Percentiles rank a stretch among this genome's conserved stretches.
phyloP scores from a whole-genome alignment of 441 rosid species.

The Euphorbia corollata region DNA sequence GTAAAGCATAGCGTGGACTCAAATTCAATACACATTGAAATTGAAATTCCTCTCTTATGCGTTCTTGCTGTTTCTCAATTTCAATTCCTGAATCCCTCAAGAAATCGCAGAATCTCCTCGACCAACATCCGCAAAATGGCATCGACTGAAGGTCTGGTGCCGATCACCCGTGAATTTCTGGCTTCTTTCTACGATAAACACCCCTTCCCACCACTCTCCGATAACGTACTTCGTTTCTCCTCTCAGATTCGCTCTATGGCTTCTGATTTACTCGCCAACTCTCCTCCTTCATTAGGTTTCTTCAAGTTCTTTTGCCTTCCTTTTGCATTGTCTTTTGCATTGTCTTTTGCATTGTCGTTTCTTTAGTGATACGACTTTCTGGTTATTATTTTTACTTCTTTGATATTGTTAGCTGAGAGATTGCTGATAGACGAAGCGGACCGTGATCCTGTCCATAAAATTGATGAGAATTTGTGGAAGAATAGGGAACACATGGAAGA shows the following conservation, averaged over 20 bases:
- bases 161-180: constrained; percentile 69
- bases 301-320: not conserved
- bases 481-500: constrained; percentile 89
- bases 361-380: not conserved
- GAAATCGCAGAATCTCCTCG: not conserved
- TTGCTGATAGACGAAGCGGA: constrained; percentile 50
- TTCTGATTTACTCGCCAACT: constrained; percentile 40
- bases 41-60: not conserved
- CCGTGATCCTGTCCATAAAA: constrained; percentile 67
- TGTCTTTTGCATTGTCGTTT: not conserved
- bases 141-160: constrained; percentile 78
- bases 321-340: not conserved
- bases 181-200: constrained; percentile 73
- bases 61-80: not conserved
- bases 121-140: constrained; percentile 35
- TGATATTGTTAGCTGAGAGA: constrained; percentile 38
- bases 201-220: constrained; percentile 63
- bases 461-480: constrained; percentile 98
- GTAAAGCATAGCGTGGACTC: constrained; percentile 12
- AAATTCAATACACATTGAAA: constrained; percentile 4
- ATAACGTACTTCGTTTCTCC: constrained; percentile 57
- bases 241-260: constrained; percentile 54
- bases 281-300: constrained; percentile 61
- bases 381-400: too few relatives aligned
- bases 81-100: not conserved